Evolutionary conservation across 306 rosid species (phyloP).

Genomic region (Rubus parviflorus): DNA sequence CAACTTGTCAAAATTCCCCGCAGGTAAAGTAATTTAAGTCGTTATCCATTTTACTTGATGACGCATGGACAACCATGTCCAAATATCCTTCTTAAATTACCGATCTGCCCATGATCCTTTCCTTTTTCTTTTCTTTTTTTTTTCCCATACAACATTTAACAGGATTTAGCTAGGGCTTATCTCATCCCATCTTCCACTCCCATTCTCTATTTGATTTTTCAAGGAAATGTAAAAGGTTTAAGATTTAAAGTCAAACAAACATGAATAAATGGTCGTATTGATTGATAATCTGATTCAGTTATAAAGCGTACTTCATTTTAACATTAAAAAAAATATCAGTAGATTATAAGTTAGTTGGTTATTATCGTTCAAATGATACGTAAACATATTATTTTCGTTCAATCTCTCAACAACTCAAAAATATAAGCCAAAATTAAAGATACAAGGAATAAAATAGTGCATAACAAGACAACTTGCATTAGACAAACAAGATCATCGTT

Average conservation of each 20-base stretch:
- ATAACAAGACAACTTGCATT: neutral
- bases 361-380: neutral
- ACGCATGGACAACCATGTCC: neutral
- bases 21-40: conserved; percentile 18
- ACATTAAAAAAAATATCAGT: neutral
- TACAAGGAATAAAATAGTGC: neutral
- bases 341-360: neutral
- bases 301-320: no score
- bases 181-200: neutral
- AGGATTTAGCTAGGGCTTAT: neutral
- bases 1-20: neutral
- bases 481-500: neutral
- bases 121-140: no score
- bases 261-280: no score
- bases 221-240: neutral
- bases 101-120: neutral
- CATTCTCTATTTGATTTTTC: no score
- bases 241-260: no score
- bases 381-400: no score
- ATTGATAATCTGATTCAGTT: no score
- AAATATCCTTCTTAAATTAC: neutral
- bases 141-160: no score
- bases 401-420: no score
- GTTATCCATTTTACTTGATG: conserved; percentile 7
- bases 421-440: neutral